Percentiles rank a stretch among this genome's conserved stretches.
These are phyloP conservation scores for Paulownia fortunei DNA, from an alignment of 257 asterid genomes.

Conservation along the genomic window DNA sequence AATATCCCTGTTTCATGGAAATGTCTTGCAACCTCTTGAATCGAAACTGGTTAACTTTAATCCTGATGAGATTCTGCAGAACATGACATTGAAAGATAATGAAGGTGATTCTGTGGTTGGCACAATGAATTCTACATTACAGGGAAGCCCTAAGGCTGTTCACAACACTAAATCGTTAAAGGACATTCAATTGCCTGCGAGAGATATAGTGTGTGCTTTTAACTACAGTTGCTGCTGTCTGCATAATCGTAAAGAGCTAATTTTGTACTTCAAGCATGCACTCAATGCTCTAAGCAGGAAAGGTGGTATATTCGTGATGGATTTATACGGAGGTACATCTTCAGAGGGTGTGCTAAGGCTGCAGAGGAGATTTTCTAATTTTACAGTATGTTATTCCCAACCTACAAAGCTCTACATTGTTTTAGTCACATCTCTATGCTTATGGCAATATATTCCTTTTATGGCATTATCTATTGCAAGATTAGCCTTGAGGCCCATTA, in stretches of 20 bases:
- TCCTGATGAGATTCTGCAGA: slow-evolving; percentile 44
- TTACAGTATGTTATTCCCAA: slow-evolving; percentile 57
- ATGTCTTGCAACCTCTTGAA: slow-evolving; percentile 83
- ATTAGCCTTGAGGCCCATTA: not conserved
- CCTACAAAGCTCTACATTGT: not conserved
- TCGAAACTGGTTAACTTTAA: slow-evolving; percentile 61
- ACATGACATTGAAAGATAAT: slow-evolving; percentile 44
- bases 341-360: slow-evolving; percentile 82
- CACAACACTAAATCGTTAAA: slow-evolving; percentile 47
- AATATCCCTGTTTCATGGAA: slow-evolving; percentile 81
- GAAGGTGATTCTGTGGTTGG: slow-evolving; percentile 37
- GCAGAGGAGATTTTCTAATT: slow-evolving; percentile 90
- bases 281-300: slow-evolving; percentile 57
- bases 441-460: not conserved
- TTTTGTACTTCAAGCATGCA: slow-evolving; percentile 80
- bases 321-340: slow-evolving; percentile 93
- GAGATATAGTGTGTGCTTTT: slow-evolving; percentile 97
- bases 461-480: not conserved
- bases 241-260: slow-evolving; percentile 80
- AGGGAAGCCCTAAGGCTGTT: slow-evolving; percentile 30
- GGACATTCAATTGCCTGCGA: slow-evolving; percentile 60
- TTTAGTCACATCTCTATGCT: not conserved
- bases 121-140: slow-evolving; percentile 20
- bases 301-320: slow-evolving; percentile 95
- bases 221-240: slow-evolving; percentile 98